These are phyloP conservation scores for Suillus placidus DNA, from an alignment of 768 basidiomycete genomes.

Conservation along the genomic window DNA sequence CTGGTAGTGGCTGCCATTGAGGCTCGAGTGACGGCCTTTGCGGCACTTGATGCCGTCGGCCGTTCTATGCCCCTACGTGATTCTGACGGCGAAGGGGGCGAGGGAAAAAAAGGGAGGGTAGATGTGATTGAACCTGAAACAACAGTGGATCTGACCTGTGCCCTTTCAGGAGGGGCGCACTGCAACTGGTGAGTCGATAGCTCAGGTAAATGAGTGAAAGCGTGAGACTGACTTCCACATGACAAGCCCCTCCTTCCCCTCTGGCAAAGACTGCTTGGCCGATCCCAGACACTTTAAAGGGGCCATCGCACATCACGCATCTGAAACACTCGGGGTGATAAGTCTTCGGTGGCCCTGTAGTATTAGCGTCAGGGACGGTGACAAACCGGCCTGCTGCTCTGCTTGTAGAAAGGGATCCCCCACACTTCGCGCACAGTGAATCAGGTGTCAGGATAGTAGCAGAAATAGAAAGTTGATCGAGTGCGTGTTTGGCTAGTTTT, in stretches of 20 bases:
- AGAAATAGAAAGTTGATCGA: constrained; percentile 29
- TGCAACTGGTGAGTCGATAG: constrained; percentile 24
- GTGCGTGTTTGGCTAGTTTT: constrained; percentile 25
- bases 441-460: constrained; percentile 40
- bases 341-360: constrained; percentile 48
- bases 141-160: constrained; percentile 17
- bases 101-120: constrained; percentile 11
- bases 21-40: constrained; percentile 10
- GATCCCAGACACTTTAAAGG: constrained; percentile 61
- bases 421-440: constrained; percentile 63
- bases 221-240: constrained; percentile 50
- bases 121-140: constrained; percentile 17
- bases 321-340: constrained; percentile 81
- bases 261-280: constrained; percentile 76
- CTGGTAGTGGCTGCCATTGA: constrained; percentile 18
- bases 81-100: constrained; percentile 22
- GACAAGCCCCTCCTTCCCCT: constrained; percentile 65
- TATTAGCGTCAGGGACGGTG: constrained; percentile 59
- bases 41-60: constrained; percentile 10
- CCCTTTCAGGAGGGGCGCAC: constrained; percentile 48
- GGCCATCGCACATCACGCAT: constrained; percentile 64
- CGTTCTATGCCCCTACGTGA: constrained; percentile 24
- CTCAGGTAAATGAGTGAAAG: background rate
- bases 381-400: constrained; percentile 67
- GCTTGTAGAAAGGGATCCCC: constrained; percentile 55